Conservation (phyloP, 1,139 yeast species). For the Ogataea hybrid region DNA sequence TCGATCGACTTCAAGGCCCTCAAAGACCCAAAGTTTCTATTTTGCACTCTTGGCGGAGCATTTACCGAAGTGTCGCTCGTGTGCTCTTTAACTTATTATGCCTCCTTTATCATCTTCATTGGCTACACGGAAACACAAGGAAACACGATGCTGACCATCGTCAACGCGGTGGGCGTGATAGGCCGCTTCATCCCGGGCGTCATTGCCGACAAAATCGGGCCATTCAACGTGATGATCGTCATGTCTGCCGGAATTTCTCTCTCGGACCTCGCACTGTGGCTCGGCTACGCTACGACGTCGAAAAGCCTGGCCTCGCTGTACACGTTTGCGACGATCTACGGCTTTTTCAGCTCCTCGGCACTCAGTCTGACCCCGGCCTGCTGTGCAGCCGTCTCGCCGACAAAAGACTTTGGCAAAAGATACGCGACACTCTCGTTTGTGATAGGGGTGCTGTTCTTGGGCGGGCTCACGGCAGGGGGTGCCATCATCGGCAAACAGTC, state of each 20-base stretch:
- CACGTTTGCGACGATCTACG: conserved; percentile 47
- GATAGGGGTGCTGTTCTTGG: conserved; percentile 38
- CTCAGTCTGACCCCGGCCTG: conserved; percentile 47
- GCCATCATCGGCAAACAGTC: conserved; percentile 43
- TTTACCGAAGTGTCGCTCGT: conserved; percentile 54
- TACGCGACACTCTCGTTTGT: conserved; percentile 42
- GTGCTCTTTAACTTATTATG: conserved; percentile 48
- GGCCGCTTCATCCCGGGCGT: conserved; percentile 58
- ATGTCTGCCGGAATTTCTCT: conserved; percentile 45
- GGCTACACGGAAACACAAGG: conserved; percentile 51
- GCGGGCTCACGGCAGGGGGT: conserved; percentile 48
- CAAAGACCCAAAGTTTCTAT: conserved; percentile 39
- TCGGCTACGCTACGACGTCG: conserved; percentile 41
- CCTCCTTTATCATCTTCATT: conserved; percentile 50
- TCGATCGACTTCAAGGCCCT: conserved; percentile 35
- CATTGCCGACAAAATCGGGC: conserved; percentile 52
- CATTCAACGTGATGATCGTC: conserved; percentile 52
- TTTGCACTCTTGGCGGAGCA: conserved; percentile 42
- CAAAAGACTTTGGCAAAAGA: conserved; percentile 45
- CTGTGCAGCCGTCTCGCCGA: conserved; percentile 43
- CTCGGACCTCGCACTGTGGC: conserved; percentile 44
- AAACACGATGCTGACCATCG: conserved; percentile 49
- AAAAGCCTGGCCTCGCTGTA: conserved; percentile 36
- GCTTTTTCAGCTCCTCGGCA: conserved; percentile 50
- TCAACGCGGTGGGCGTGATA: conserved; percentile 54